These are phyloP conservation scores for Termitomyces sp. DNA, from an alignment of 768 basidiomycete species.

Conservation along the genomic window DNA sequence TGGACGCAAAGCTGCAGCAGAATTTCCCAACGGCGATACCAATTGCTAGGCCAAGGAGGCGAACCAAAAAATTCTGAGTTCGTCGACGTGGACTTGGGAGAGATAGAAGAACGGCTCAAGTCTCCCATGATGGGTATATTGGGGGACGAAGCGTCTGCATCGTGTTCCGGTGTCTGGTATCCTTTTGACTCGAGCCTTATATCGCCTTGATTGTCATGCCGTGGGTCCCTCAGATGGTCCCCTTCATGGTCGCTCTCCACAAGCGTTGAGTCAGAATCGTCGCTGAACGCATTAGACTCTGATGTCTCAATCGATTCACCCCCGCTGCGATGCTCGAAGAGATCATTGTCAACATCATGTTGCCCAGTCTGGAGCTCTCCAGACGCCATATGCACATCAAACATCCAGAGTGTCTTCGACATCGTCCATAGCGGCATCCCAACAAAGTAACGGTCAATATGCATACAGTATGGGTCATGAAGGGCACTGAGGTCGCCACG, in stretches of 20 bases:
- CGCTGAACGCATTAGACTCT: conserved; percentile 31
- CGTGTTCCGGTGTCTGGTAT: not conserved
- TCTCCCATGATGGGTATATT: not conserved
- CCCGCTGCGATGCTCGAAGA: conserved; percentile 24
- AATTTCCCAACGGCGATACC: conserved; percentile 53
- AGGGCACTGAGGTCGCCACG: conserved; percentile 57
- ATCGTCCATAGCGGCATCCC: conserved; percentile 61
- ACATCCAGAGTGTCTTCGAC: conserved; percentile 59
- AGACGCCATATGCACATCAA: conserved; percentile 42
- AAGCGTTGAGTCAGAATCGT: conserved; percentile 54
- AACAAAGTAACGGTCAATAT: conserved; percentile 57
- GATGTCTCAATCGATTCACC: conserved; percentile 28
- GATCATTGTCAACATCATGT: conserved; percentile 16
- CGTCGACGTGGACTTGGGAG: conserved; percentile 6
- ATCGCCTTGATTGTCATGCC: not conserved
- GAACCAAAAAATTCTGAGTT: conserved; percentile 4
- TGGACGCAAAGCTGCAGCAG: conserved; percentile 36
- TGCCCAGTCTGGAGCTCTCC: conserved; percentile 8
- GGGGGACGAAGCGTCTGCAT: not conserved
- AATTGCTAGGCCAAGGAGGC: conserved; percentile 35
- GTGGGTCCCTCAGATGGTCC: not conserved
- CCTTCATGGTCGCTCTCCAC: conserved; percentile 40
- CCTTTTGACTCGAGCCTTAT: not conserved
- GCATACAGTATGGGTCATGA: conserved; percentile 50
- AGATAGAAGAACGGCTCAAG: not conserved